These are phyloP conservation scores for Diaporthe vaccinii DNA, from an alignment of 2,329 filamentous ascomycete genomes.

Conservation along the genomic window DNA sequence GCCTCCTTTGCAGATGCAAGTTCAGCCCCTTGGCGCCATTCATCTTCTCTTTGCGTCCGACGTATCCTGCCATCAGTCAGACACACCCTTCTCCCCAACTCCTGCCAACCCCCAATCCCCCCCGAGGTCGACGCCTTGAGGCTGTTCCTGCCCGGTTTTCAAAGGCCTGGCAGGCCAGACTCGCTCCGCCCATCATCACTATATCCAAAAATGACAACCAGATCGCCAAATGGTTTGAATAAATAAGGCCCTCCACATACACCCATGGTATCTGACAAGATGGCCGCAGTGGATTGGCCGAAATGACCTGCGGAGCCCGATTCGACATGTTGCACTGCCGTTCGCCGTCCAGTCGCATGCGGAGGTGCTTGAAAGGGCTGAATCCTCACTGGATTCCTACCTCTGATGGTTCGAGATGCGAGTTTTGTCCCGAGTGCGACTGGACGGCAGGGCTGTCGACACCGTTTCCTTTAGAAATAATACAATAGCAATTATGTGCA, in stretches of 20 bases:
- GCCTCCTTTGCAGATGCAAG: not conserved
- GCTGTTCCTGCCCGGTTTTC: slow-evolving; percentile 1
- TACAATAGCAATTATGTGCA: slow-evolving; percentile 43
- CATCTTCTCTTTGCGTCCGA: not conserved
- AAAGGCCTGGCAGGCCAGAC: not conserved
- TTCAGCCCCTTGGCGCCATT: not conserved
- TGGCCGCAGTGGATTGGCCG: not conserved
- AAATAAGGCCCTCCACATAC: slow-evolving; percentile 18
- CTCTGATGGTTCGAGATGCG: not conserved
- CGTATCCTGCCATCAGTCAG: not conserved
- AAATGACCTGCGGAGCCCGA: not conserved
- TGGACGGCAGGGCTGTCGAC: slow-evolving; percentile 3
- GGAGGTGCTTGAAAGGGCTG: not conserved
- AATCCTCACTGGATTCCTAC: not conserved
- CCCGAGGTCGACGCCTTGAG: not conserved
- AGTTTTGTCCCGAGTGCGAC: not conserved
- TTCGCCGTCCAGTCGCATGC: not conserved
- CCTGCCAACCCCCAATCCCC: slow-evolving; percentile 14
- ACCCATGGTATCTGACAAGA: slow-evolving; percentile 8
- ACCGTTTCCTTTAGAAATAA: slow-evolving; percentile 38
- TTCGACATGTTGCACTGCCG: not conserved
- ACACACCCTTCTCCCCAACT: slow-evolving; percentile 5
- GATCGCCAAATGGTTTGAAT: slow-evolving; percentile 12
- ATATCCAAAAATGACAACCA: slow-evolving; percentile 25
- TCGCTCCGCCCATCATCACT: not conserved